Percentiles rank a stretch among this genome's conserved stretches.
Evolutionary conservation across 1,139 yeast species (phyloP).

Genomic region (Lodderomyces oxycetoniae): DNA sequence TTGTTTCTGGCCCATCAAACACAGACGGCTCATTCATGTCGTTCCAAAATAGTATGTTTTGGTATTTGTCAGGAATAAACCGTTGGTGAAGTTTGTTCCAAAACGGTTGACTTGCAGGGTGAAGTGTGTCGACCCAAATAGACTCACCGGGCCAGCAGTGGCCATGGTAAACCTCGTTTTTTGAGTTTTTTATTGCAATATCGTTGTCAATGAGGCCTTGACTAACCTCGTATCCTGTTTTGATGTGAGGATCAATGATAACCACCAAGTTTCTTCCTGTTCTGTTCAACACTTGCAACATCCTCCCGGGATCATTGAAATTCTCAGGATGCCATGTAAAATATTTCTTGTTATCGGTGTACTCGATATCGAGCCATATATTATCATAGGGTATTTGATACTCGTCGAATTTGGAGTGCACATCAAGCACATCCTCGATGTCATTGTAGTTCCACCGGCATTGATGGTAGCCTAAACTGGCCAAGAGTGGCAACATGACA

Average conservation of each 20-base stretch:
- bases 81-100: conserved; percentile 50
- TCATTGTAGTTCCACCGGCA: conserved; percentile 97
- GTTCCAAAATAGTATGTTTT: conserved; percentile 84
- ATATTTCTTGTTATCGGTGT: conserved; percentile 78
- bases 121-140: conserved; percentile 83
- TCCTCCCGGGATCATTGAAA: conserved; percentile 69
- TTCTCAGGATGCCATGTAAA: conserved; percentile 81
- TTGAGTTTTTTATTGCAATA: conserved; percentile 36
- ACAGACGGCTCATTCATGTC: conserved; percentile 98
- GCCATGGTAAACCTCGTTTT: conserved; percentile 55
- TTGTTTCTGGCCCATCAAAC: conserved; percentile 90
- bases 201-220: conserved; percentile 39
- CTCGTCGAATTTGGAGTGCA: conserved; percentile 66
- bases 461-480: conserved; percentile 88
- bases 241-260: conserved; percentile 89
- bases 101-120: conserved; percentile 53
- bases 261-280: conserved; percentile 80
- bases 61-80: conserved; percentile 38
- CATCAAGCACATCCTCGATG: conserved; percentile 73
- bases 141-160: conserved; percentile 99
- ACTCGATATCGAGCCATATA: conserved; percentile 94
- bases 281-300: conserved; percentile 60
- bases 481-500: conserved; percentile 69
- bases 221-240: conserved; percentile 63
- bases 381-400: conserved; percentile 80